phyloP scores from a whole-genome alignment of 345 rosid genomes.

The Eucalyptus polyanthemos region DNA sequence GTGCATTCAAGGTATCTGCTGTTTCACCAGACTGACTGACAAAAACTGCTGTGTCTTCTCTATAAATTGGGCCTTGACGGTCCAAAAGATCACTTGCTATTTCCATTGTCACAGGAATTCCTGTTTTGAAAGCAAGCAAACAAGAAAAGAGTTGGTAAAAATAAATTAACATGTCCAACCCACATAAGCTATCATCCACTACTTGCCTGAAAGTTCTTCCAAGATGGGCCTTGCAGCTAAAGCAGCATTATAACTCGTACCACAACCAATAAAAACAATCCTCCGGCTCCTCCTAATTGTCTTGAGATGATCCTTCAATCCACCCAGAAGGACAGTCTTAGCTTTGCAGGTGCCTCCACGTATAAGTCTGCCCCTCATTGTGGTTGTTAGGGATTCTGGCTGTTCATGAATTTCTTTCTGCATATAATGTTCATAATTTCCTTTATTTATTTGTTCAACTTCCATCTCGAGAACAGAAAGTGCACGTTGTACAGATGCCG shows the following conservation, averaged over 20 bases:
- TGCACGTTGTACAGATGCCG: slow-evolving; percentile 92
- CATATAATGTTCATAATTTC: slow-evolving; percentile 88
- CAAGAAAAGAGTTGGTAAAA: neutral
- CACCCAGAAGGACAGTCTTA: slow-evolving; percentile 88
- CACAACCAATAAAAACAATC: slow-evolving; percentile 88
- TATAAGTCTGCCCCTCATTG: slow-evolving; percentile 94
- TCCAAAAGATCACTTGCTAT: slow-evolving; percentile 95
- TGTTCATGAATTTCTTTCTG: slow-evolving; percentile 99
- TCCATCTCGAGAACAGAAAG: slow-evolving; percentile 92
- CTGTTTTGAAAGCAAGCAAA: slow-evolving; percentile 13
- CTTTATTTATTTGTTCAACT: slow-evolving; percentile 95
- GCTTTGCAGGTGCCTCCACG: slow-evolving; percentile 81
- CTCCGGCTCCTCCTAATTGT: slow-evolving; percentile 90
- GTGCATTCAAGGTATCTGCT: slow-evolving; percentile 85
- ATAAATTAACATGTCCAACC: neutral
- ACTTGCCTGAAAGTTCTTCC: slow-evolving; percentile 92
- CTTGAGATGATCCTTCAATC: slow-evolving; percentile 87
- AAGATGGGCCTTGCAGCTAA: slow-evolving; percentile 89
- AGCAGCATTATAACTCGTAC: slow-evolving; percentile 97
- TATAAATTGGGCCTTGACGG: slow-evolving; percentile 89
- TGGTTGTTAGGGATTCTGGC: slow-evolving; percentile 89
- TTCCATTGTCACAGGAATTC: slow-evolving; percentile 97
- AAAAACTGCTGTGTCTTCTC: slow-evolving; percentile 98
- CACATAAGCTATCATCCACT: neutral
- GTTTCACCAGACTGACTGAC: slow-evolving; percentile 99